Evolutionary conservation across 2,329 filamentous ascomycete species (phyloP).

Genomic region (Trichocomaceae sp.): DNA sequence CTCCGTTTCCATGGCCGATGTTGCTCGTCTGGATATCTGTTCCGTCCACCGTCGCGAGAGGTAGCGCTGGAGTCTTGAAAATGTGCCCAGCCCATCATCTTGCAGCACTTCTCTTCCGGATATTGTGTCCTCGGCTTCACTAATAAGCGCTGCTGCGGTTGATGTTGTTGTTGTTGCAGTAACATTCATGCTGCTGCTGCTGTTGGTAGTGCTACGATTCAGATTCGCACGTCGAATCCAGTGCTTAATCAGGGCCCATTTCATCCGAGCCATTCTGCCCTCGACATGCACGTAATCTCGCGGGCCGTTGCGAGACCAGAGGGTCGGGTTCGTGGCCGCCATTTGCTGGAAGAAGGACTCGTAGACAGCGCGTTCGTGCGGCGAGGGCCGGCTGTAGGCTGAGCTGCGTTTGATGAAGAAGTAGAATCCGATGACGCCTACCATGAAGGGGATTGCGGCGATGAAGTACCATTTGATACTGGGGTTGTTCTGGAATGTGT

Average conservation of each 20-base stretch:
- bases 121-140: not conserved
- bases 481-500: conserved; percentile 38
- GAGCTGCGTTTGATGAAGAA: conserved; percentile 42
- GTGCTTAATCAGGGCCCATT: conserved; percentile 43
- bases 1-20: not conserved
- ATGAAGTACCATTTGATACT: conserved; percentile 48
- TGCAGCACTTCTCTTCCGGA: conserved; percentile 4
- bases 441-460: conserved; percentile 40
- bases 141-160: not conserved
- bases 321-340: conserved; percentile 37
- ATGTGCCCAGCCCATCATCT: conserved; percentile 34
- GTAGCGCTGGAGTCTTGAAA: conserved; percentile 33
- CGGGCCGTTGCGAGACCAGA: conserved; percentile 47
- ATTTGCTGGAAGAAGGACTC: conserved; percentile 46
- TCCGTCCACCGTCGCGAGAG: conserved; percentile 38
- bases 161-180: not conserved
- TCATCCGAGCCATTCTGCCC: conserved; percentile 33
- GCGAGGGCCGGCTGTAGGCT: conserved; percentile 38
- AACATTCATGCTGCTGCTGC: not conserved
- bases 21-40: conserved; percentile 19
- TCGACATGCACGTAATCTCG: conserved; percentile 35
- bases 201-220: conserved; percentile 12
- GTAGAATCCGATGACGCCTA: conserved; percentile 42
- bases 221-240: conserved; percentile 43
- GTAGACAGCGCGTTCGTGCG: conserved; percentile 45